phyloP scores from a whole-genome alignment of 352 stramenopile genomes.

The Phytophthora nicotianae region DNA sequence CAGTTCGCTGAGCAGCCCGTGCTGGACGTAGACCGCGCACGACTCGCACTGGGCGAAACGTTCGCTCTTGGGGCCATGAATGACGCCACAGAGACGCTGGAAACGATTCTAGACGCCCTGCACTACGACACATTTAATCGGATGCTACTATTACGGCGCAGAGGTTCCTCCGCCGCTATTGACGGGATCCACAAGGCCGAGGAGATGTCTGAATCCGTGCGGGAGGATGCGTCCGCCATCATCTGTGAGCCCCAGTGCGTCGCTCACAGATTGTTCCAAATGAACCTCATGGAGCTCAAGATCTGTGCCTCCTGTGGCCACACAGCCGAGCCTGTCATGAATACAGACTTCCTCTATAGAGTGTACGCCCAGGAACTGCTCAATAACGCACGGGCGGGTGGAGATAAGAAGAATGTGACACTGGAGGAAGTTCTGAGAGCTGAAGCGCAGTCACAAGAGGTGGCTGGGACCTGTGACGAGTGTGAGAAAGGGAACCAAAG shows the following conservation, averaged over 20 bases:
- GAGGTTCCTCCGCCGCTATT: conserved; percentile 1
- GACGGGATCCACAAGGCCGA: conserved; percentile 19
- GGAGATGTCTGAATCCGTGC: conserved; percentile 58
- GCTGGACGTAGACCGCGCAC: conserved; percentile 77
- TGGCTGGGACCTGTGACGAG: conserved; percentile 50
- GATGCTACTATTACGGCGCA: conserved; percentile 62
- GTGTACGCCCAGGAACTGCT: conserved; percentile 82
- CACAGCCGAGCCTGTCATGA: conserved; percentile 80
- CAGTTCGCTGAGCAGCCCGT: conserved; percentile 81
- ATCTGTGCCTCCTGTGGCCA: conserved; percentile 62
- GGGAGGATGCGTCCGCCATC: conserved; percentile 65
- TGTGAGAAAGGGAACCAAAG: conserved; percentile 57
- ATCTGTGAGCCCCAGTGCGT: conserved; percentile 83
- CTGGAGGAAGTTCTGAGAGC: conserved; percentile 62
- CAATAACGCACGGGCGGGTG: conserved; percentile 13
- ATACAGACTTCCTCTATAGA: conserved; percentile 85
- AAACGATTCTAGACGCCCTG: conserved; percentile 78
- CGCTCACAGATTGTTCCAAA: conserved; percentile 83
- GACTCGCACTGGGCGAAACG: conserved; percentile 58
- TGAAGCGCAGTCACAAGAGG: conserved; percentile 59
- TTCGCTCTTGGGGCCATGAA: conserved; percentile 87
- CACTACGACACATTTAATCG: conserved; percentile 82
- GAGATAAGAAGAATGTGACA: conserved; percentile 32
- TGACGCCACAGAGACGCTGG: conserved; percentile 84
- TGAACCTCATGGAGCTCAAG: conserved; percentile 87